phyloP scores from a whole-genome alignment of 208 protist species.

The Willaertia magna region DNA sequence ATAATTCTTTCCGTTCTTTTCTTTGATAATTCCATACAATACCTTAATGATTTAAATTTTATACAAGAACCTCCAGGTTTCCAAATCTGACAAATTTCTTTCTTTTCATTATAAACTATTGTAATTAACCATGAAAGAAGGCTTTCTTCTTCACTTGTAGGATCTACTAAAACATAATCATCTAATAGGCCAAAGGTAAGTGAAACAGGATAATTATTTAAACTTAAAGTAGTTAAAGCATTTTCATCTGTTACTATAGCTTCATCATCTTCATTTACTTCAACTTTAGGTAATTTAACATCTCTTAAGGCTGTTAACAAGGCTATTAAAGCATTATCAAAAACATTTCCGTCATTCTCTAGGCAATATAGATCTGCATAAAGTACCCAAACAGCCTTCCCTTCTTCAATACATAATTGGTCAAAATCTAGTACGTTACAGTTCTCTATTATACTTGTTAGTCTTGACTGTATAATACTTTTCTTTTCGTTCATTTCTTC shows the following conservation, averaged over 20 bases:
- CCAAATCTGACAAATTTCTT: background rate
- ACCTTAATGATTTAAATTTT: background rate
- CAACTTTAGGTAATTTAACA: background rate
- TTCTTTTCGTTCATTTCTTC: background rate
- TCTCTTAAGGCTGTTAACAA: background rate
- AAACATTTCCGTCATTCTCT: background rate
- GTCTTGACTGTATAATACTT: background rate
- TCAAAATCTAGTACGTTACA: background rate
- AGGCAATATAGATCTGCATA: conserved; percentile 2
- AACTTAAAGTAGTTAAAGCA: background rate
- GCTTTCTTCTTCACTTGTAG: background rate
- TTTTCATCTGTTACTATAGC: background rate
- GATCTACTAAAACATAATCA: background rate
- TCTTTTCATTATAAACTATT: background rate
- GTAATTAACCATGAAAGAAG: background rate
- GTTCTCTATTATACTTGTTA: background rate
- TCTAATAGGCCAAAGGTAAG: background rate
- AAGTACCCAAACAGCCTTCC: background rate
- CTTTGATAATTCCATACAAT: background rate
- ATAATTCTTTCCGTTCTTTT: background rate
- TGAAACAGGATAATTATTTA: background rate
- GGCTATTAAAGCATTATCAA: background rate
- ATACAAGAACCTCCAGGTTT: background rate
- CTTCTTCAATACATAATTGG: background rate
- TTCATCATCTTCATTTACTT: background rate